phyloP scores from a whole-genome alignment of 2,329 filamentous ascomycete species.

The Clathrospora elynae region DNA sequence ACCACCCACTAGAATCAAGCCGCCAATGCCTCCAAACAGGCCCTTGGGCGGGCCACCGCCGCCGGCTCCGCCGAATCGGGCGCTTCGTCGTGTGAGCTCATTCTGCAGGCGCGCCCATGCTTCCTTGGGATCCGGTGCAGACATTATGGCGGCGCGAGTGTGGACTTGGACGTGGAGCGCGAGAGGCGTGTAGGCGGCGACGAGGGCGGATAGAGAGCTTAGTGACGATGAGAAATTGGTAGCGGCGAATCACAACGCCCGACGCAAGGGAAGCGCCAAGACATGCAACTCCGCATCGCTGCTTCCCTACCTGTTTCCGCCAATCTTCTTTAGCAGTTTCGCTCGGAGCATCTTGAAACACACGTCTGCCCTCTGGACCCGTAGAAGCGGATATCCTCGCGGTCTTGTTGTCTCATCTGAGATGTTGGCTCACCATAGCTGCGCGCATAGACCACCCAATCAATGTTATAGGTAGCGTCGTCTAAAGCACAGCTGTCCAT shows the following conservation, averaged over 20 bases:
- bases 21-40: conserved; percentile 61
- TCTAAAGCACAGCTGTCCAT: conserved; percentile 47
- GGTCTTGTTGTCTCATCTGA: conserved; percentile 14
- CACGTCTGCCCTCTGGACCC: background rate
- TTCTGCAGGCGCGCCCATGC: conserved; percentile 69
- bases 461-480: conserved; percentile 30
- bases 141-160: conserved; percentile 32
- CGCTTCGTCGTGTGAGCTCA: conserved; percentile 57
- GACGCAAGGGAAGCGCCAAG: conserved; percentile 30
- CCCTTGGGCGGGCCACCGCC: conserved; percentile 56
- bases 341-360: conserved; percentile 9
- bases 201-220: conserved; percentile 28
- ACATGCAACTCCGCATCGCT: conserved; percentile 14
- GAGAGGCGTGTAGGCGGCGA: conserved; percentile 35
- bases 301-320: too few relatives aligned
- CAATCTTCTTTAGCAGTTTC: too few relatives aligned
- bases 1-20: conserved; percentile 60
- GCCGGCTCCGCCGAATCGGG: conserved; percentile 57
- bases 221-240: conserved; percentile 35
- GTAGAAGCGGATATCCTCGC: background rate
- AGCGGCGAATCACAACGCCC: conserved; percentile 35
- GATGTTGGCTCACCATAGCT: conserved; percentile 19
- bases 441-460: conserved; percentile 41
- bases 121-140: conserved; percentile 63
- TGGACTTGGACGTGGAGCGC: conserved; percentile 42